Evolutionary conservation across 108 stramenopile species (phyloP).

Genomic region (Conticribra weissflogii): DNA sequence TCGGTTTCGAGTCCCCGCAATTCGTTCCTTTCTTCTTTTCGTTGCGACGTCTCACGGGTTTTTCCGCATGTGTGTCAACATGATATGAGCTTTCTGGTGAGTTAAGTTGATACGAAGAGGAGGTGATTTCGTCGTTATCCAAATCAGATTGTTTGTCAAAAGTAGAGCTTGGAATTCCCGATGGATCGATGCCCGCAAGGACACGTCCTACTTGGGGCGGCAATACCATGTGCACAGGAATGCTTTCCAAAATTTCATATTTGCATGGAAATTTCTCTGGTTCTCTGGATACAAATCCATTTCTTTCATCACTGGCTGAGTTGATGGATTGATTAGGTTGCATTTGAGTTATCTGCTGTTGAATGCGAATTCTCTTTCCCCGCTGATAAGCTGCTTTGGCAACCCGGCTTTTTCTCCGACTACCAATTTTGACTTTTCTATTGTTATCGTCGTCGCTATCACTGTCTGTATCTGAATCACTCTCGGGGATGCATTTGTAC

Average conservation of each 20-base stretch:
- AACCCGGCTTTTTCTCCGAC: slow-evolving; percentile 50
- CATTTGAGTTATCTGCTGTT: neutral
- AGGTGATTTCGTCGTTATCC: too few species aligned
- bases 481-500: slow-evolving; percentile 77
- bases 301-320: neutral
- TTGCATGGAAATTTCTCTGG: slow-evolving; percentile 5
- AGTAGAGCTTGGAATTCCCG: neutral
- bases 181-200: slow-evolving; percentile 5
- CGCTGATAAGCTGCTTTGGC: neutral
- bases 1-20: too few species aligned
- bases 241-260: slow-evolving; percentile 32
- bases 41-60: neutral
- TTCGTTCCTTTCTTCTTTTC: too few species aligned
- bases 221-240: slow-evolving; percentile 13
- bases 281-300: neutral
- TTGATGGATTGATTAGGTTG: neutral
- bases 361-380: neutral
- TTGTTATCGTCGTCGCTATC: slow-evolving; percentile 67
- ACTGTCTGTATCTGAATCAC: slow-evolving; percentile 67
- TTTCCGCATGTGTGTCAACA: neutral
- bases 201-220: slow-evolving; percentile 18
- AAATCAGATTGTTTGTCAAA: slow-evolving; percentile 1
- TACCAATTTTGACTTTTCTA: slow-evolving; percentile 63
- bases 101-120: too few species aligned
- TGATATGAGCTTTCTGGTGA: too few species aligned